These are phyloP conservation scores for Monosporozyma unispora DNA, from an alignment of 805 yeast species.

Conservation along the genomic window DNA sequence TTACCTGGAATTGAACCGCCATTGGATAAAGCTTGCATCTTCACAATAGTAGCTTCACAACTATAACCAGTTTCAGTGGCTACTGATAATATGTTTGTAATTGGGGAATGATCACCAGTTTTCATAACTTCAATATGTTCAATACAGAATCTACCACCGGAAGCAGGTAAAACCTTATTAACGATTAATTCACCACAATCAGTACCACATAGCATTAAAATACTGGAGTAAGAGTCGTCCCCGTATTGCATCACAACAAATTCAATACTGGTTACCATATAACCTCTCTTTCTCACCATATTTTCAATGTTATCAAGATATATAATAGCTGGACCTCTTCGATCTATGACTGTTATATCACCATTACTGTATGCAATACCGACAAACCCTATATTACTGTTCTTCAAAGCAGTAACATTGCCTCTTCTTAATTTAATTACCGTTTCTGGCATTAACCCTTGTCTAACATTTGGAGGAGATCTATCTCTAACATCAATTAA, in stretches of 20 bases:
- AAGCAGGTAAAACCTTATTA: slow-evolving; percentile 56
- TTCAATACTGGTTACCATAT: slow-evolving; percentile 49
- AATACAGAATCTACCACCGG: slow-evolving; percentile 52
- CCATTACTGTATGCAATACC: slow-evolving; percentile 75
- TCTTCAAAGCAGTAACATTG: slow-evolving; percentile 49
- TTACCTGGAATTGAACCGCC: slow-evolving; percentile 58
- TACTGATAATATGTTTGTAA: slow-evolving; percentile 49
- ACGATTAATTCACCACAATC: slow-evolving; percentile 59
- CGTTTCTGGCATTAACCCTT: slow-evolving; percentile 54
- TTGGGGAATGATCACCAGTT: slow-evolving; percentile 39
- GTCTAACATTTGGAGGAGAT: slow-evolving; percentile 40
- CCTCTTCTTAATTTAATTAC: slow-evolving; percentile 39
- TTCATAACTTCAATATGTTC: slow-evolving; percentile 41
- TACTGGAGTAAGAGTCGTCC: slow-evolving; percentile 62
- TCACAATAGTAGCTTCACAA: slow-evolving; percentile 51
- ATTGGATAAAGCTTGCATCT: slow-evolving; percentile 48
- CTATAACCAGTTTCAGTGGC: slow-evolving; percentile 53
- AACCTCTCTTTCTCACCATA: slow-evolving; percentile 20
- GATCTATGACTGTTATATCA: slow-evolving; percentile 62
- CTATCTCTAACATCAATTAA: slow-evolving; percentile 46
- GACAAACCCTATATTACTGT: slow-evolving; percentile 76
- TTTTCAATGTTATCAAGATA: slow-evolving; percentile 31
- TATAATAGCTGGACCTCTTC: slow-evolving; percentile 70
- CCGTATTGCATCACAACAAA: slow-evolving; percentile 65
- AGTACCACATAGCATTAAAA: slow-evolving; percentile 69